These are phyloP conservation scores for Logfia minima DNA, from an alignment of 129 eudicot species.

Conservation along the genomic window DNA sequence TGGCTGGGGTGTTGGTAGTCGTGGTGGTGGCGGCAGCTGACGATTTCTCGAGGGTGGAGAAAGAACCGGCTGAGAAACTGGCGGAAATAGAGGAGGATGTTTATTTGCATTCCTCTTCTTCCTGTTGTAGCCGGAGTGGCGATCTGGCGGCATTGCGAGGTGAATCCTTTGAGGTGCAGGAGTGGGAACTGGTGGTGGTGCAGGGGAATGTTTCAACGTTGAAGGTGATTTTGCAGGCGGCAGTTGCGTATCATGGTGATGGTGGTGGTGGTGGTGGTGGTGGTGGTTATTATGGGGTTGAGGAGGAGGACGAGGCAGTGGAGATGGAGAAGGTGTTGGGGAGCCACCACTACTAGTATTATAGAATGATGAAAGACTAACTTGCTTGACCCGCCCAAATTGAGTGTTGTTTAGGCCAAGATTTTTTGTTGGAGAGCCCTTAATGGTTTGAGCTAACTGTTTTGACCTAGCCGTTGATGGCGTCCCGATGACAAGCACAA, in stretches of 20 bases:
- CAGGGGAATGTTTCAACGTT: slow-evolving; percentile 48
- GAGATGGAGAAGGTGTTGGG: slow-evolving; percentile 64
- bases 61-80: slow-evolving; percentile 49
- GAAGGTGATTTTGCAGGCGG: slow-evolving; percentile 70
- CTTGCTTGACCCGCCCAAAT: slow-evolving; percentile 88
- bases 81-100: slow-evolving; percentile 46
- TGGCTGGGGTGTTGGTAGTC: slow-evolving; percentile 44
- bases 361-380: slow-evolving; percentile 76
- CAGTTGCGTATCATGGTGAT: slow-evolving; percentile 22
- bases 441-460: slow-evolving; percentile 84
- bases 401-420: slow-evolving; percentile 90
- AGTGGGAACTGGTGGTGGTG: slow-evolving; percentile 38
- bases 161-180: slow-evolving; percentile 45
- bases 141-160: slow-evolving; percentile 51
- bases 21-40: slow-evolving; percentile 31
- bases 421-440: slow-evolving; percentile 68
- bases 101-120: slow-evolving; percentile 40
- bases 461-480: slow-evolving; percentile 70
- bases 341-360: slow-evolving; percentile 41
- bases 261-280: slow-evolving; percentile 56
- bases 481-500: slow-evolving; percentile 70
- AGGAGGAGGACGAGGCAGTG: slow-evolving; percentile 45
- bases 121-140: slow-evolving; percentile 39
- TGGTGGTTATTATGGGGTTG: slow-evolving; percentile 61
- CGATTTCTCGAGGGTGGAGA: slow-evolving; percentile 39